Evolutionary conservation across 2,329 filamentous ascomycete species (phyloP).

Genomic region (Fusarium oligoseptatum): DNA sequence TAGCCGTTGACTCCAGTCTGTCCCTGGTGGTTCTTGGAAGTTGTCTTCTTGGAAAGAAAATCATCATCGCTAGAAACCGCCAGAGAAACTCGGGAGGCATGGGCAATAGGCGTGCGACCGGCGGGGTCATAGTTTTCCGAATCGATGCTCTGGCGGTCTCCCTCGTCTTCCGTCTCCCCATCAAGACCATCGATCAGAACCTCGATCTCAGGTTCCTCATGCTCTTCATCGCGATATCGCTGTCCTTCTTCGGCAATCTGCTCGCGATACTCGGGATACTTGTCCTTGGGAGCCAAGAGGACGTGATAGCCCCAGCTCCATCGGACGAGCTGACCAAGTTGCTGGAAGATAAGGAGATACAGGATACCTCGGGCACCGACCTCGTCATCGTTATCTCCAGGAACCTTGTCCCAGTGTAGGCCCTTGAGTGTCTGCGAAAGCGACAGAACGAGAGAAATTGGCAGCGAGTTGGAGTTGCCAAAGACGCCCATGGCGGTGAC

Average conservation of each 20-base stretch:
- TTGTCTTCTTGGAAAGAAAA: conserved; percentile 49
- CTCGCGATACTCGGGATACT: conserved; percentile 74
- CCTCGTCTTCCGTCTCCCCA: conserved; percentile 55
- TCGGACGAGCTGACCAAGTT: conserved; percentile 91
- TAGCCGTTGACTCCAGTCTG: conserved; percentile 40
- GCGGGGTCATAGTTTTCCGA: conserved; percentile 67
- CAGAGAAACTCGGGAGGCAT: conserved; percentile 63
- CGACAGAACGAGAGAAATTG: conserved; percentile 95
- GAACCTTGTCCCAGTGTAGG: conserved; percentile 92
- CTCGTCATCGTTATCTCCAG: conserved; percentile 94
- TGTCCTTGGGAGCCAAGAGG: conserved; percentile 85
- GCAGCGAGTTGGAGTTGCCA: conserved; percentile 97
- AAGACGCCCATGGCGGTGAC: conserved; percentile 98
- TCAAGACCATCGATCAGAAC: conserved; percentile 58
- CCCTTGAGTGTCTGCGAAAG: conserved; percentile 92
- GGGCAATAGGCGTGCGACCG: conserved; percentile 67
- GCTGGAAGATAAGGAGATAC: conserved; percentile 97
- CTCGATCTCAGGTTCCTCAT: conserved; percentile 59
- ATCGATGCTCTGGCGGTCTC: conserved; percentile 55
- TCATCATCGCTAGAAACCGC: conserved; percentile 64
- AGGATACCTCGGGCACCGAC: conserved; percentile 94
- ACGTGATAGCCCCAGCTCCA: conserved; percentile 99
- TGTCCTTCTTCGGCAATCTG: conserved; percentile 69
- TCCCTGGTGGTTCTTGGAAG: conserved; percentile 42
- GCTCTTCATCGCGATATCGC: conserved; percentile 64